phyloP scores from a whole-genome alignment of 129 eudicot genomes.

The Centaurea solstitialis region DNA sequence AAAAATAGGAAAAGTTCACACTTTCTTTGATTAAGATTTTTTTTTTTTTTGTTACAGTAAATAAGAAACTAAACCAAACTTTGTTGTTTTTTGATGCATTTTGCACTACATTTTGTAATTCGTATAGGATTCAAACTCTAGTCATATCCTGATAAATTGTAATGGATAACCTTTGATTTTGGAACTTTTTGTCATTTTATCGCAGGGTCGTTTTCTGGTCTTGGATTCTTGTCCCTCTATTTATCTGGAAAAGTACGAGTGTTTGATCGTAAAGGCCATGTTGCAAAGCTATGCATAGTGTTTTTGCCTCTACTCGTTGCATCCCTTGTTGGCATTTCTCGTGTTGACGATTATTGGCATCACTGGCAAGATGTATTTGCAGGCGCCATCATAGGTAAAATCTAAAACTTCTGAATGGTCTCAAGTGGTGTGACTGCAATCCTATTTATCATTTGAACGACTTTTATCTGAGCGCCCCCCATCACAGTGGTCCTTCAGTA shows the following conservation, averaged over 20 bases:
- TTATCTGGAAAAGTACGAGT: slow-evolving; percentile 69
- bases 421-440: neutral
- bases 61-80: neutral
- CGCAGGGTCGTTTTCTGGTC: slow-evolving; percentile 88
- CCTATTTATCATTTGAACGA: neutral
- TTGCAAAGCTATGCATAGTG: slow-evolving; percentile 71
- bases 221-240: slow-evolving; percentile 83
- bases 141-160: neutral
- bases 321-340: slow-evolving; percentile 72
- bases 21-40: neutral
- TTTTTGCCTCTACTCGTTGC: slow-evolving; percentile 76
- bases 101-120: neutral
- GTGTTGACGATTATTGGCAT: slow-evolving; percentile 94
- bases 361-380: slow-evolving; percentile 96
- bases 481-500: neutral
- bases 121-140: neutral
- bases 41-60: too few relatives aligned
- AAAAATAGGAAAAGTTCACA: neutral
- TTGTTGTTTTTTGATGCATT: neutral
- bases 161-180: neutral
- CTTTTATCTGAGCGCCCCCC: too few relatives aligned
- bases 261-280: slow-evolving; percentile 77
- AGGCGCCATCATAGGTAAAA: slow-evolving; percentile 73
- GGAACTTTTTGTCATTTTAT: neutral
- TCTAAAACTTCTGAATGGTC: neutral